Conservation (phyloP, 495 filamentous ascomycete genomes). For the Neurospora pannonica region DNA sequence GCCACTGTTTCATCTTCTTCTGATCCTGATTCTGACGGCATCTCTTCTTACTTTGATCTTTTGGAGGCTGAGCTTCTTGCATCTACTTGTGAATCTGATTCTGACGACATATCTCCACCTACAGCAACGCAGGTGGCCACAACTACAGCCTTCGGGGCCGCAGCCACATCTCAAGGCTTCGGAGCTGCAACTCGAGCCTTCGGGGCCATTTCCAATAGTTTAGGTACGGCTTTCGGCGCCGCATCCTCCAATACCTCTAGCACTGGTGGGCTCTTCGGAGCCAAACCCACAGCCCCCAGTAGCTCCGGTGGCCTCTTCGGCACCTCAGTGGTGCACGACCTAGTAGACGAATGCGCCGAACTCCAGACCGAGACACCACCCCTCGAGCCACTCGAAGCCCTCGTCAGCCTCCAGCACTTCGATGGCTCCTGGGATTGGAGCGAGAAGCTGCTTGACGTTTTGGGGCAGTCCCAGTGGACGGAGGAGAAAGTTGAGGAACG, state of each 20-base stretch:
- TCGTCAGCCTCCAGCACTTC: constrained; percentile 43
- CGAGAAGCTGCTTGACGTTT: constrained; percentile 6
- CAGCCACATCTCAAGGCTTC: not conserved
- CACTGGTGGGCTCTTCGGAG: not conserved
- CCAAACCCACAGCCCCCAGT: too few relatives aligned
- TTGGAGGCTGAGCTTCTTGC: not conserved
- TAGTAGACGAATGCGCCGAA: not conserved
- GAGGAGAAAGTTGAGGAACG: constrained; percentile 2
- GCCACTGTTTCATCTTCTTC: not conserved
- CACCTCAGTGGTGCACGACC: too few relatives aligned
- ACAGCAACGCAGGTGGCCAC: not conserved
- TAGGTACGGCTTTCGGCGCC: not conserved
- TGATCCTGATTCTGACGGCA: not conserved
- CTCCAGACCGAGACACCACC: not conserved
- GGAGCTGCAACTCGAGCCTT: not conserved
- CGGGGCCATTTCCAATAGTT: not conserved
- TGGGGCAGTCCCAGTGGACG: constrained; percentile 14
- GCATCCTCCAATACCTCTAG: not conserved
- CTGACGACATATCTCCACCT: not conserved
- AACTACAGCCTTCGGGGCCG: not conserved
- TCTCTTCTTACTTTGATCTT: not conserved
- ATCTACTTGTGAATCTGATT: not conserved
- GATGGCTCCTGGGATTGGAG: constrained; percentile 36
- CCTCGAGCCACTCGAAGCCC: constrained; percentile 8
- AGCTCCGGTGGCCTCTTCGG: not conserved